Evolutionary conservation across 2,329 filamentous ascomycete species (phyloP).

Genomic region (Calonectria hongkongensis): DNA sequence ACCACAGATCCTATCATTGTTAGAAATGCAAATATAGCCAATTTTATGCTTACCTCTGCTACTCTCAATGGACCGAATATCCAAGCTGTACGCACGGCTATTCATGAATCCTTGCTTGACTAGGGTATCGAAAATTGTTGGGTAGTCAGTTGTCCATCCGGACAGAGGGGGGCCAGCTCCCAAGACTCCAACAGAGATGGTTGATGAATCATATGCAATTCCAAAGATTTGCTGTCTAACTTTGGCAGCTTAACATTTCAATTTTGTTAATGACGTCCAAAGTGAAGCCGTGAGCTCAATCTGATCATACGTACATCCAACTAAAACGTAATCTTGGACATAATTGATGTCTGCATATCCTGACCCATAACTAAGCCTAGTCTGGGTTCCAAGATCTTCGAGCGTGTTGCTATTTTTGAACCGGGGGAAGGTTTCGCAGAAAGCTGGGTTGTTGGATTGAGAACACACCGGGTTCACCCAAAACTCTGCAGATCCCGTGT

Average conservation of each 20-base stretch:
- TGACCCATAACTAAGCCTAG: constrained; percentile 57
- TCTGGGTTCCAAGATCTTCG: constrained; percentile 52
- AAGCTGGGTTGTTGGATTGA: constrained; percentile 53
- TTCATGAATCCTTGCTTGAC: constrained; percentile 59
- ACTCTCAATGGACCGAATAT: constrained; percentile 58
- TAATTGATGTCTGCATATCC: constrained; percentile 59
- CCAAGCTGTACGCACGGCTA: constrained; percentile 61
- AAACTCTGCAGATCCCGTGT: constrained; percentile 64
- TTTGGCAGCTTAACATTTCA: constrained; percentile 49
- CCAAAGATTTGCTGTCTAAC: constrained; percentile 62
- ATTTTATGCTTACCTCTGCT: constrained; percentile 47
- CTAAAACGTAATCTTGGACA: constrained; percentile 57
- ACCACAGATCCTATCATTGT: constrained; percentile 58
- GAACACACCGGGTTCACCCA: constrained; percentile 66
- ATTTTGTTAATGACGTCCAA: constrained; percentile 26
- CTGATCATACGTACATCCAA: constrained; percentile 57
- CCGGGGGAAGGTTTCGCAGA: constrained; percentile 56
- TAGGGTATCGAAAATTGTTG: constrained; percentile 60
- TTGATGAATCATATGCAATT: constrained; percentile 58
- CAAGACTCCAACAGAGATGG: constrained; percentile 58
- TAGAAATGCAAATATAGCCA: not conserved
- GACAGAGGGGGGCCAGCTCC: constrained; percentile 59
- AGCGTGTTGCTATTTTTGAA: constrained; percentile 58
- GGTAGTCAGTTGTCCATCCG: constrained; percentile 60
- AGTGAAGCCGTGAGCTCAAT: not conserved